Evolutionary conservation across 768 basidiomycete species (phyloP).

Genomic region (Pleurotus sapidus): DNA sequence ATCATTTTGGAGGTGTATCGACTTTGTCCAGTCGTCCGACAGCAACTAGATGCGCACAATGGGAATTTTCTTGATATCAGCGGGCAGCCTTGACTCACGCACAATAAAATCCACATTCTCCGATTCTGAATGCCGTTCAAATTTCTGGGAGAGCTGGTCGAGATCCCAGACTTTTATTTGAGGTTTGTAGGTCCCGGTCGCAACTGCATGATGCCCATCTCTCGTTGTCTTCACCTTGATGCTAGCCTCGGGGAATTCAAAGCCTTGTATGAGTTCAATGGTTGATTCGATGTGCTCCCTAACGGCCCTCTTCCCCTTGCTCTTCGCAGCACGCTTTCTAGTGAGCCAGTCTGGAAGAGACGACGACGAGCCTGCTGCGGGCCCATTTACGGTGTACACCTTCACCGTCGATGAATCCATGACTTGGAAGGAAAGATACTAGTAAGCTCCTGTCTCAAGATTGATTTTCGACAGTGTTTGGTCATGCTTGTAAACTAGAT

Average conservation of each 20-base stretch:
- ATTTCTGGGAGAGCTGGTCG: constrained; percentile 88
- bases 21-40: constrained; percentile 98
- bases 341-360: constrained; percentile 95
- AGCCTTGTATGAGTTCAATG: constrained; percentile 91
- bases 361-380: constrained; percentile 81
- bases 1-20: constrained; percentile 94
- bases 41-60: constrained; percentile 55
- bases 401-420: constrained; percentile 40
- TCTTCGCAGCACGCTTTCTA: constrained; percentile 59
- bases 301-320: constrained; percentile 62
- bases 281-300: constrained; percentile 80
- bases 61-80: not conserved
- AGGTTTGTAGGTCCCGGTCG: constrained; percentile 97
- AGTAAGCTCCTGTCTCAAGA: too few species aligned
- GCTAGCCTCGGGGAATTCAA: constrained; percentile 96
- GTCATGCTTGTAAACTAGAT: too few species aligned
- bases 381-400: constrained; percentile 96
- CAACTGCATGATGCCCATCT: constrained; percentile 90
- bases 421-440: not conserved
- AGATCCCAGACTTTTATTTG: constrained; percentile 96
- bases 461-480: too few species aligned
- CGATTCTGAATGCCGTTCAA: constrained; percentile 92
- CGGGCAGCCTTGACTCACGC: constrained; percentile 44
- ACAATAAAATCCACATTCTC: constrained; percentile 99
- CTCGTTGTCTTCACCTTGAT: constrained; percentile 87